A percentile compares a stretch with the other conserved stretches of the same genome.
Conservation (phyloP, 1,139 yeast species). For the Saccharomyces hybrid region DNA sequence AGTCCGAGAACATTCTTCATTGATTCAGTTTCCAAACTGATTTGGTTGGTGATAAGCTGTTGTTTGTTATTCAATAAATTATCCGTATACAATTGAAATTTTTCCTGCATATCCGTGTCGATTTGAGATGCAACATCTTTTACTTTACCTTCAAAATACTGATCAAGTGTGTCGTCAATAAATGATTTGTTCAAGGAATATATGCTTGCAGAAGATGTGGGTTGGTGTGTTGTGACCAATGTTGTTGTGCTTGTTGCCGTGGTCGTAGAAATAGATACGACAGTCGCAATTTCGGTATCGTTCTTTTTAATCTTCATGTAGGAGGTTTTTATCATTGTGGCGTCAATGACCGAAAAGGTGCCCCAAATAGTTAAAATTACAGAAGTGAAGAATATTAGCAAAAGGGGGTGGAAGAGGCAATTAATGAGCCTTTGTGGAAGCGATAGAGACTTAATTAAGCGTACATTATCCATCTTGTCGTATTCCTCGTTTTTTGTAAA, state of each 20-base stretch:
- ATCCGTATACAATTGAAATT: neutral
- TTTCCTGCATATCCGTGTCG: neutral
- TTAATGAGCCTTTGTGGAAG: slow-evolving; percentile 11
- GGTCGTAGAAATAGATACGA: neutral
- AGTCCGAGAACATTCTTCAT: neutral
- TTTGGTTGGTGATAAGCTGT: neutral
- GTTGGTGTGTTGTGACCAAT: slow-evolving; percentile 4
- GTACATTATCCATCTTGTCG: neutral
- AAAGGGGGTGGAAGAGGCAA: slow-evolving; percentile 11
- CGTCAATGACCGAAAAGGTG: slow-evolving; percentile 5
- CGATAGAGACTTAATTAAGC: slow-evolving; percentile 3
- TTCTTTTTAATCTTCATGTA: neutral
- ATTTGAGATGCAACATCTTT: neutral
- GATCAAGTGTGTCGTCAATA: slow-evolving; percentile 3
- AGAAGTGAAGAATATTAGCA: slow-evolving; percentile 8
- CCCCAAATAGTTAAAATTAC: slow-evolving; percentile 13
- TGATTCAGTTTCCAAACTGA: neutral
- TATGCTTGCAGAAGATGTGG: slow-evolving; percentile 1
- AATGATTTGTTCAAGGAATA: slow-evolving; percentile 1
- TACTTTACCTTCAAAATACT: neutral
- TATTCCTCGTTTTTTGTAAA: neutral
- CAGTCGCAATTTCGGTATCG: neutral
- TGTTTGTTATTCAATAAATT: neutral
- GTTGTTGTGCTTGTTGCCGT: neutral
- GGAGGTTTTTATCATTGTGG: neutral